Base-by-base conservation (phyloP, 805 yeast genomes). In the Lachancea thermotolerans region DNA sequence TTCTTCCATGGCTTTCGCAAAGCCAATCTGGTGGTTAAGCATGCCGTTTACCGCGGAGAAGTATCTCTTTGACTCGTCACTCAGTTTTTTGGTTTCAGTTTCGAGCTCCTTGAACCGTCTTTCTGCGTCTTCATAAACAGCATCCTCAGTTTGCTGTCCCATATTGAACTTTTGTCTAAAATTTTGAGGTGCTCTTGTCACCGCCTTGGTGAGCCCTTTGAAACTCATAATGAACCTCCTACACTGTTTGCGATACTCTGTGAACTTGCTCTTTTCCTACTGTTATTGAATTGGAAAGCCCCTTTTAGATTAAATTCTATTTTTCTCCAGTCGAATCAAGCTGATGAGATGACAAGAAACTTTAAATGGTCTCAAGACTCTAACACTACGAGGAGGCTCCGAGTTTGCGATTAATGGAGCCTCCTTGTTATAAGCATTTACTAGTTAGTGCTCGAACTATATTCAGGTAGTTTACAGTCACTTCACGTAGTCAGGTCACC, bases 121-220 rank as follows among this genome's bases (percentile, higher is more conserved):
- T 67, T 93, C 99, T 6, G 99, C 98, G 69, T 93, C 99, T 27
- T 75, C 77, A 65, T 89, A 93, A 11, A 93, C 96, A 0, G 96
- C 79, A 60, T 93, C 99, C 39, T 69, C 73, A n/a, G 89, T 81
- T 16, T 67, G 66, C 39, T 71, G 73, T n/a, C 83, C 95, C 87
- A 88, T 89, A 67, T 93, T 83, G 69, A 93, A 67, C 75, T 88
- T 89, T 67, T 86, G 95, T 56, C 93, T 83, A 65, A 93, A 74
- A 55, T 75, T 78, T 68, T 93, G 98, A 37, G 99, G 99, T 7
- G 96, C 95, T 57, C 96, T 73, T 38, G 79, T 77, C 49, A 87
- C 70, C 31, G 90, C 79, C 67, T 86, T 88, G 49, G 82, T 83
- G 54, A 88, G 68, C 38, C 96, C 96, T 66, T 87, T 88, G 68